Evolutionary conservation across 768 basidiomycete species (phyloP), one percentile per base, ranked within the genome.

Genomic region (Auricularia cornea): DNA sequence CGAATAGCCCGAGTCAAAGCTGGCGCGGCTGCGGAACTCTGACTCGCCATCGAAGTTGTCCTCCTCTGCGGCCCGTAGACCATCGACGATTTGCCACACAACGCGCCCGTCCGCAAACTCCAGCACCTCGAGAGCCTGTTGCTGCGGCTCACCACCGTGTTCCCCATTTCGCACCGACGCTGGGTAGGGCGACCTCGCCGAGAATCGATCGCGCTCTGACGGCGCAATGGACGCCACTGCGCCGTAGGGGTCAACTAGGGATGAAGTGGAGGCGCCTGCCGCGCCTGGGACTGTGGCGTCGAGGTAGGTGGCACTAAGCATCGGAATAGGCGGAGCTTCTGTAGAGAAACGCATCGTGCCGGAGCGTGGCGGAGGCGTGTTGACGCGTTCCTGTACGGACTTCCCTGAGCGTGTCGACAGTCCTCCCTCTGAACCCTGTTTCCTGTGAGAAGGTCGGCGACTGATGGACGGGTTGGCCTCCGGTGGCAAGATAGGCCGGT

Each of bases 41-140:
- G 86, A 87, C 31, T 70, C 64, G 29, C 60, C 62, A 30, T 69
- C 71, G 28, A 63, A 59, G 26, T 65, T 67, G 65, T 89, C 88
- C 16, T 83, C 79, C 67, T 91, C 89, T 20, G 86, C 87, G 61
- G 90, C 88, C 60, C 92, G 86, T 66, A 94, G 76, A 16, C 89
- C 88, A 69, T 92, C 90, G 59, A 94, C 89, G 68, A 93, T 88
- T 66, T 62, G 90, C 92, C 92, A 94, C 65, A 94, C 86, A 8
- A 89, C 90, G 71, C 92, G 86, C 28, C 92, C 92, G 70, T 92
- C 92, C n/a, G 89, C 88, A 69, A 92, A 76, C 70, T 93, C 88
- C 62, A 93, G 80, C 52, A 93, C 81, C 74, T 94, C 89, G 32
- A 93, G 76, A 3, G 87, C 90, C n/a, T n/a, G n/a, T 59, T 86